phyloP scores from a whole-genome alignment of 1,284 basidiomycete species.

The Apiotrichum porosum region DNA sequence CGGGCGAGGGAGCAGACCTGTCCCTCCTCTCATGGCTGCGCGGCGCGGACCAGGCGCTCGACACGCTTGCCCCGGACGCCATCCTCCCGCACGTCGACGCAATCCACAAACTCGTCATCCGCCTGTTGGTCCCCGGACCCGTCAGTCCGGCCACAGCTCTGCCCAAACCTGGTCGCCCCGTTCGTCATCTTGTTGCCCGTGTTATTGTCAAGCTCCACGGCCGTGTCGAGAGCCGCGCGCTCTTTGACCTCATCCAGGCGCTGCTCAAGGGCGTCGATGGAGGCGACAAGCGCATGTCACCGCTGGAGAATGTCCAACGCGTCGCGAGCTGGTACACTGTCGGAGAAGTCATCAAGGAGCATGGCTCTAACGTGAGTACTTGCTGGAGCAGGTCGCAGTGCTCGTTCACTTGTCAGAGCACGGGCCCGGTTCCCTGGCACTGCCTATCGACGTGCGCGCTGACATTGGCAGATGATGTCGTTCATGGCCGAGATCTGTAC shows the following conservation, averaged over 20 bases:
- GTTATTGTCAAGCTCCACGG: conserved; percentile 74
- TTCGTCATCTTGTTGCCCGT: conserved; percentile 72
- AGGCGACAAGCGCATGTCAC: conserved; percentile 43
- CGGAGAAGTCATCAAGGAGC: conserved; percentile 78
- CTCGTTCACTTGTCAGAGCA: too few relatives aligned
- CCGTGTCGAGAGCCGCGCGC: conserved; percentile 70
- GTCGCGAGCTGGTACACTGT: conserved; percentile 65
- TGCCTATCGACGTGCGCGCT: not conserved
- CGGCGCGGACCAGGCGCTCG: conserved; percentile 42
- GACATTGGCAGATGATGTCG: conserved; percentile 72
- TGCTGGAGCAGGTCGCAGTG: not conserved
- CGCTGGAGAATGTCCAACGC: conserved; percentile 58
- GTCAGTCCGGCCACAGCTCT: conserved; percentile 43
- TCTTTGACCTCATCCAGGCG: conserved; percentile 82
- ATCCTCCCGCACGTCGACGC: conserved; percentile 27
- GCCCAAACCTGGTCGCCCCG: conserved; percentile 75
- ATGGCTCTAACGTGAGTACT: conserved; percentile 69
- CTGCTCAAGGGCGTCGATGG: conserved; percentile 64
- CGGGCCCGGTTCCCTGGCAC: too few relatives aligned
- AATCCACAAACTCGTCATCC: conserved; percentile 40
- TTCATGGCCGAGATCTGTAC: conserved; percentile 78
- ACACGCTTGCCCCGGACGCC: conserved; percentile 20
- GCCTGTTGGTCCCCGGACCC: conserved; percentile 31
- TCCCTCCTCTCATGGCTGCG: conserved; percentile 41
- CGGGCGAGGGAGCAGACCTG: conserved; percentile 42